These are phyloP conservation scores for Ogataea wickerhamii DNA, from an alignment of 805 yeast genomes.

Conservation along the genomic window DNA sequence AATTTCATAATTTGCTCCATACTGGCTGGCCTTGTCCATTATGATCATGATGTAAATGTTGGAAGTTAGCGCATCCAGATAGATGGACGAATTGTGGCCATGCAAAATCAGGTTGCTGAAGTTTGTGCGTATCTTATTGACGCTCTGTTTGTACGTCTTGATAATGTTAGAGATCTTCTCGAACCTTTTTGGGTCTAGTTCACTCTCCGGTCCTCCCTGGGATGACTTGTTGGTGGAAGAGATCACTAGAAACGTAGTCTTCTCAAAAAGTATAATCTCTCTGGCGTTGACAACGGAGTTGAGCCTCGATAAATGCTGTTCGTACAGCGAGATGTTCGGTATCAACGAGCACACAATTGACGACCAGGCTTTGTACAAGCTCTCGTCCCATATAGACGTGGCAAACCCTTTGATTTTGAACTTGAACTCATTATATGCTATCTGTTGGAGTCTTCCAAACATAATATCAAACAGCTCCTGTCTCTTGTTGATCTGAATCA, in stretches of 20 bases:
- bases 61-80: conserved; percentile 33
- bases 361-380: conserved; percentile 95
- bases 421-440: conserved; percentile 55
- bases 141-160: conserved; percentile 91
- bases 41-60: conserved; percentile 38
- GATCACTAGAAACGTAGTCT: conserved; percentile 84
- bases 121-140: conserved; percentile 80
- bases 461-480: conserved; percentile 79
- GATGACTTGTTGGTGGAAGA: conserved; percentile 47
- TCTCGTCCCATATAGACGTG: conserved; percentile 96
- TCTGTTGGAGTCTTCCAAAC: conserved; percentile 75
- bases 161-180: conserved; percentile 92
- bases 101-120: conserved; percentile 72
- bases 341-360: conserved; percentile 91
- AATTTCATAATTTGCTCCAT: conserved; percentile 18
- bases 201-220: conserved; percentile 5
- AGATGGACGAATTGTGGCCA: conserved; percentile 40
- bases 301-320: conserved; percentile 68
- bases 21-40: conserved; percentile 28
- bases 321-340: conserved; percentile 82
- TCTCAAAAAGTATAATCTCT: conserved; percentile 88
- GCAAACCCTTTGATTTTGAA: conserved; percentile 82
- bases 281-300: conserved; percentile 75
- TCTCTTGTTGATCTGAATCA: conserved; percentile 82
- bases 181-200: conserved; percentile 86